These are phyloP conservation scores for Thraustochytrium striatum DNA, from an alignment of 352 stramenopile genomes.

Conservation along the genomic window DNA sequence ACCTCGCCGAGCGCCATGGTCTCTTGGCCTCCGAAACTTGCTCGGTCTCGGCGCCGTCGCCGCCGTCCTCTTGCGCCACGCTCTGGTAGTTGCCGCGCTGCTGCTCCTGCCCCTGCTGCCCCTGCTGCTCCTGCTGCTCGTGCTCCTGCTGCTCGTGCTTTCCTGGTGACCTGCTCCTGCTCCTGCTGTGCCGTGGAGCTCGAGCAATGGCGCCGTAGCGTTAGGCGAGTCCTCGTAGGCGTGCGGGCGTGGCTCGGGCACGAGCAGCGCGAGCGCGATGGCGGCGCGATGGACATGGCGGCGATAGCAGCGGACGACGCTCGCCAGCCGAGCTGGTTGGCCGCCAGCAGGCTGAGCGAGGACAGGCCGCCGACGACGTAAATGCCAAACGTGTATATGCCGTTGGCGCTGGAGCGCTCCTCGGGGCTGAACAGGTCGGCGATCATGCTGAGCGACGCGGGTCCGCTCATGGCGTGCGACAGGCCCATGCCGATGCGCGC, in stretches of 20 bases:
- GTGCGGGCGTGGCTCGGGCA: slow-evolving; percentile 47
- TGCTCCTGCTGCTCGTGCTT: background rate
- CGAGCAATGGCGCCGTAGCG: background rate
- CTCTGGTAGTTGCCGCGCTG: background rate
- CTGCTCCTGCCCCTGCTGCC: too few relatives aligned
- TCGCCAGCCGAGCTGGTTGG: slow-evolving; percentile 52
- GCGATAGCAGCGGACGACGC: slow-evolving; percentile 49
- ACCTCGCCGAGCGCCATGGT: background rate
- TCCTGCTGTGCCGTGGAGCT: background rate
- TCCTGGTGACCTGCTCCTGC: background rate
- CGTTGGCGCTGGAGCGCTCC: slow-evolving; percentile 51
- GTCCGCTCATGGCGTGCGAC: slow-evolving; percentile 51
- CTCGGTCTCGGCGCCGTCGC: too few relatives aligned
- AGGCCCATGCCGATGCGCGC: slow-evolving; percentile 53
- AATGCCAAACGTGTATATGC: slow-evolving; percentile 53
- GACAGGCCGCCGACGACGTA: slow-evolving; percentile 54
- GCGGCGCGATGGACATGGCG: slow-evolving; percentile 35
- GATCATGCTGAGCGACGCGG: slow-evolving; percentile 56
- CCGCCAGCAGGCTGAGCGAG: slow-evolving; percentile 54
- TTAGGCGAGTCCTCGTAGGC: background rate
- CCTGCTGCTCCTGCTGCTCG: background rate
- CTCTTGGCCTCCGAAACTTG: background rate
- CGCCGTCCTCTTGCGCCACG: background rate
- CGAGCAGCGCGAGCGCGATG: slow-evolving; percentile 40
- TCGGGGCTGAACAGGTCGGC: slow-evolving; percentile 56